Base-by-base conservation (phyloP, 2,329 filamentous ascomycete species). In the Penicillium sp. region DNA sequence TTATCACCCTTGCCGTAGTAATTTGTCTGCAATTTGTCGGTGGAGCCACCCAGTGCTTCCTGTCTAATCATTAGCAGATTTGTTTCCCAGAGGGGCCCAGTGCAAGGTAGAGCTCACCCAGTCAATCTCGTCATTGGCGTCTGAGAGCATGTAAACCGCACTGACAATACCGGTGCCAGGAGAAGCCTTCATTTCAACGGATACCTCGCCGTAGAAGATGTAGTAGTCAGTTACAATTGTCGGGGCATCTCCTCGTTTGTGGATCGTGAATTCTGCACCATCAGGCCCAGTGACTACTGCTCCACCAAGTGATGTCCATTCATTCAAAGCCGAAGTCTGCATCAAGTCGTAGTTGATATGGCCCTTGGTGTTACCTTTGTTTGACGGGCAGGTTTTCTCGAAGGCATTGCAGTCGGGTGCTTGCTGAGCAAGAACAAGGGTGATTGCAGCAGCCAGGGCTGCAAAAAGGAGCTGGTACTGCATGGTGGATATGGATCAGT, bases 181-280 rank as follows among this genome's bases (percentile, higher is more conserved):
- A 2, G 49, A 50, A 2, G 37, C 49, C n/a, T 50, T 50, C 25
- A 50, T 50, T n/a, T 50, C 49, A 31, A 50, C 49, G 7, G 49
- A 50, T 1, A 50, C 15, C 12, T 42, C 49, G 0, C 37, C 49
- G 17, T 51, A 51, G 25, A 51, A 31, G 12, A 51, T 51, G 49
- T 51, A 51, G 49, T 23, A 41, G 37, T 51, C 49, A 0, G 37
- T 51, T 6, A 42, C 19, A 8, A 51, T 51, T 12, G 25, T 33
- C n/a, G 19, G n/a, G 19, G 37, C 19, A 23, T 42, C 27, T 6
- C 27, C 13, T n/a, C 42, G 49, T n/a, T 41, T 12, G 13, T 33
- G 25, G 6, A 51, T 42, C 3, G 37, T 51, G 9, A 51, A n/a
- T 15, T 51, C 49, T 3, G 49, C 25, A n/a, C 49, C 27, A 31